phyloP scores from a whole-genome alignment of 495 filamentous ascomycete species.

The Penicillium angulare region DNA sequence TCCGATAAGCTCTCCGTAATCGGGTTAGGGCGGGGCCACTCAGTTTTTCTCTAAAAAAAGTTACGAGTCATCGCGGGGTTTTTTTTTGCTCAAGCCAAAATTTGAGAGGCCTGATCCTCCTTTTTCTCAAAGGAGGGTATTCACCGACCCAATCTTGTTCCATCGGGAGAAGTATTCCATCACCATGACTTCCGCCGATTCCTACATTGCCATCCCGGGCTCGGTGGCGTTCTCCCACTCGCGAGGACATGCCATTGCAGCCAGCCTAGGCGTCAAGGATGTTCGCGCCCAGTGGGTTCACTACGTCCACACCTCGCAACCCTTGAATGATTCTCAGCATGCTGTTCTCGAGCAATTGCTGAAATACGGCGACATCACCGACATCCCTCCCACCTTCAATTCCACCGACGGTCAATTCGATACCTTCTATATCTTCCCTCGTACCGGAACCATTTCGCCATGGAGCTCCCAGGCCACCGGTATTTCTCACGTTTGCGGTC shows the following conservation, averaged over 20 bases:
- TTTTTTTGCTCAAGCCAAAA: conserved; percentile 25
- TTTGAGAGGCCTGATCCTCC: conserved; percentile 29
- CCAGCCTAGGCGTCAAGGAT: conserved; percentile 52
- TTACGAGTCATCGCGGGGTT: conserved; percentile 26
- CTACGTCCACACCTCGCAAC: conserved; percentile 51
- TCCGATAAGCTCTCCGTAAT: conserved; percentile 22
- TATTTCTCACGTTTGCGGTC: conserved; percentile 88
- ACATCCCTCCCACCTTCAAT: conserved; percentile 44
- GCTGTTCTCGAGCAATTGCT: conserved; percentile 59
- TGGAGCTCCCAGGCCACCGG: conserved; percentile 96
- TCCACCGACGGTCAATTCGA: conserved; percentile 41
- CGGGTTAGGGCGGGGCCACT: conserved; percentile 29
- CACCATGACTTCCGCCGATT: conserved; percentile 38
- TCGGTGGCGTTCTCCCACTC: conserved; percentile 54
- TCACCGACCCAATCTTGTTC: conserved; percentile 6
- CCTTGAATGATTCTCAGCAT: conserved; percentile 40
- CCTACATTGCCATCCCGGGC: conserved; percentile 51
- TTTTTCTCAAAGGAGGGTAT: conserved; percentile 18
- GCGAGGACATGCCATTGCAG: conserved; percentile 47
- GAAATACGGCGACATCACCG: conserved; percentile 57
- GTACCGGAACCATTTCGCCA: conserved; percentile 83
- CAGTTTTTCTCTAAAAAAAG: conserved; percentile 22
- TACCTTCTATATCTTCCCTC: conserved; percentile 71
- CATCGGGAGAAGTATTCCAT: conserved; percentile 15
- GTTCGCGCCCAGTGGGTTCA: conserved; percentile 65